Evolutionary conservation across 257 asterid genomes (phyloP).

Genomic region (Fraxinus excelsior): DNA sequence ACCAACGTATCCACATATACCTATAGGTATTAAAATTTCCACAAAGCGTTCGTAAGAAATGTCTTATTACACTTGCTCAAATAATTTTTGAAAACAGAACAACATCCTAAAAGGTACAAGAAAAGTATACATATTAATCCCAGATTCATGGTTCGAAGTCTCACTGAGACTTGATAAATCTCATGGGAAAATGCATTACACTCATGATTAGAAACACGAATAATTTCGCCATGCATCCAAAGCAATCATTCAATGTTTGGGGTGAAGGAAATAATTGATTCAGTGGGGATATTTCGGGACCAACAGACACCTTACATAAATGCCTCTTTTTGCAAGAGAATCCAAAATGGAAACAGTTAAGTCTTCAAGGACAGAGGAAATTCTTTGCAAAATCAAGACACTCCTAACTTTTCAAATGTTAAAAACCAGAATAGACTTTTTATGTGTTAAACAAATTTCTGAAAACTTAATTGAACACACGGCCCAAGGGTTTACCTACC

Average conservation of each 20-base stretch:
- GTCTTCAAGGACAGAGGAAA: background rate
- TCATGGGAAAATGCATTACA: background rate
- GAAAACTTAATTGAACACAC: background rate
- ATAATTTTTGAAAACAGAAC: too few species aligned
- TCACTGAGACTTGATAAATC: background rate
- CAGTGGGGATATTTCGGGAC: background rate
- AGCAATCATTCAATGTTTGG: background rate
- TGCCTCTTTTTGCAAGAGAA: background rate
- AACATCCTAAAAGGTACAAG: too few species aligned
- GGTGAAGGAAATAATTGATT: background rate
- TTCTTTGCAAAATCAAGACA: slow-evolving; percentile 1
- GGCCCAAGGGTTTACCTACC: background rate
- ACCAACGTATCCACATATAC: slow-evolving; percentile 79
- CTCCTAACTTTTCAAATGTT: background rate
- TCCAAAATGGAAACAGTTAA: background rate
- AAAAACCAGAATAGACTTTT: background rate
- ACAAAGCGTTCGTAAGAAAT: background rate
- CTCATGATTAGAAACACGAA: background rate
- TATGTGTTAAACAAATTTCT: background rate
- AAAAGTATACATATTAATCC: too few species aligned
- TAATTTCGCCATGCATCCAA: background rate
- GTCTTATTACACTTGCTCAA: background rate
- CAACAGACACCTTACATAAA: background rate
- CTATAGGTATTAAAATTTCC: slow-evolving; percentile 34
- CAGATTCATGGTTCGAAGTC: too few species aligned